Evolutionary conservation across 306 rosid species (phyloP).

Genomic region (Hippophae rhamnoides): DNA sequence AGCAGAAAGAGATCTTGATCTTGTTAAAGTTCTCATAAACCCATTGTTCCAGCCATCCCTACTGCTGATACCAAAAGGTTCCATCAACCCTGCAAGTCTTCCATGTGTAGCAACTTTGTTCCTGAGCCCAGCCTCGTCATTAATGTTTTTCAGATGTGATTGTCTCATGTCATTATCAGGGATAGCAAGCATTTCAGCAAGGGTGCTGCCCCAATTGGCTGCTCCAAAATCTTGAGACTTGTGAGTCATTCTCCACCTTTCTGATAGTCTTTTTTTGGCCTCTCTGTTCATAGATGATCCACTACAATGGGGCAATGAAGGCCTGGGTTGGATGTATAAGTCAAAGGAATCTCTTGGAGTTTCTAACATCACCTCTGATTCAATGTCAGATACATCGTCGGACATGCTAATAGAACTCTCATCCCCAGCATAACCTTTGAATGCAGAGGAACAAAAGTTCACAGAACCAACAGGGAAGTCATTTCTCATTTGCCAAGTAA

Average conservation of each 20-base stretch:
- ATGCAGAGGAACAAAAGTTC: constrained; percentile 38
- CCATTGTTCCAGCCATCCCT: constrained; percentile 96
- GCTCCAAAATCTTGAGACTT: constrained; percentile 41
- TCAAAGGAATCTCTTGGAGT: constrained; percentile 33
- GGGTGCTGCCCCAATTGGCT: constrained; percentile 60
- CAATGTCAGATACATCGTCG: constrained; percentile 59
- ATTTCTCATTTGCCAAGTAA: constrained; percentile 65
- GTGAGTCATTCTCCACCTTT: constrained; percentile 79
- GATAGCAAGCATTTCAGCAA: constrained; percentile 92
- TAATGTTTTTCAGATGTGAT: constrained; percentile 25
- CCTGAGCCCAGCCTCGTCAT: constrained; percentile 26
- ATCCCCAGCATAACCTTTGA: constrained; percentile 53
- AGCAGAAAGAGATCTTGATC: constrained; percentile 86
- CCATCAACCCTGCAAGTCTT: constrained; percentile 33
- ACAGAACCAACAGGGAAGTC: constrained; percentile 28
- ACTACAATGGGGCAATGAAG: constrained; percentile 38
- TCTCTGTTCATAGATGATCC: constrained; percentile 75
- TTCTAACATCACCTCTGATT: constrained; percentile 35
- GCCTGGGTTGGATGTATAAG: constrained; percentile 33
- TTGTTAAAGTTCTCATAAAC: constrained; percentile 41
- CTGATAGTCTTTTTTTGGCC: constrained; percentile 90
- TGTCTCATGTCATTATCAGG: constrained; percentile 45
- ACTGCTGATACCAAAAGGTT: constrained; percentile 93
- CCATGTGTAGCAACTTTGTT: constrained; percentile 32
- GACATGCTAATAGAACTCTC: constrained; percentile 58